Conservation (phyloP, 257 asterid species). For the Solanum microdontum region DNA sequence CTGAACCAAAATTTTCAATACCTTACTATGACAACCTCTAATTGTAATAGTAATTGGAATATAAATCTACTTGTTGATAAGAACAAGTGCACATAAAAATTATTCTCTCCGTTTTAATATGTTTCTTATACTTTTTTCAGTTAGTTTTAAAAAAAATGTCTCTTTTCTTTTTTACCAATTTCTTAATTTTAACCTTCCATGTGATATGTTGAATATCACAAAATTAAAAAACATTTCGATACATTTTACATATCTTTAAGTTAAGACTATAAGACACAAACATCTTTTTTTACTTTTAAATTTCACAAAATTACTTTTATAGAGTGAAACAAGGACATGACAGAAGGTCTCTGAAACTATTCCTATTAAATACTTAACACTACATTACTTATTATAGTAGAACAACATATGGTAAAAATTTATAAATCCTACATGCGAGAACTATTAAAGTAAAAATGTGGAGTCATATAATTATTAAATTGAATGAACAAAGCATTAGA, state of each 20-base stretch:
- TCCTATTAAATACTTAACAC: background rate
- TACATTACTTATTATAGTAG: background rate
- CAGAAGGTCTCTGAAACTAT: too few species aligned
- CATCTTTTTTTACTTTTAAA: too few species aligned
- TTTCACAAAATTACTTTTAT: too few species aligned
- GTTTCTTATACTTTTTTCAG: too few species aligned
- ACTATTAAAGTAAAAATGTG: background rate
- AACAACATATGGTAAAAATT: background rate
- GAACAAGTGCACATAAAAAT: background rate
- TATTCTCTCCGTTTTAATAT: too few species aligned
- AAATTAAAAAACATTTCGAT: too few species aligned
- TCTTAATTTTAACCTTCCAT: background rate
- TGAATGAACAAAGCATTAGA: background rate
- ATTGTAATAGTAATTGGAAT: too few species aligned
- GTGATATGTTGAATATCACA: background rate
- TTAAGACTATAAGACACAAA: too few species aligned
- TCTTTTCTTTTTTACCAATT: background rate
- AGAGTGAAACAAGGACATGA: too few species aligned
- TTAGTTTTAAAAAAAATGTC: too few species aligned
- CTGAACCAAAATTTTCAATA: background rate
- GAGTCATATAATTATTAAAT: background rate
- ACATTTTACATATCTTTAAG: background rate
- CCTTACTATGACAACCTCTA: background rate
- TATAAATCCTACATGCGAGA: background rate
- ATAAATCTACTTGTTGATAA: too few species aligned